A percentile compares a stretch with the other conserved stretches of the same genome.
phyloP scores from a whole-genome alignment of 2,329 filamentous ascomycete species.

The Dothistroma pini region DNA sequence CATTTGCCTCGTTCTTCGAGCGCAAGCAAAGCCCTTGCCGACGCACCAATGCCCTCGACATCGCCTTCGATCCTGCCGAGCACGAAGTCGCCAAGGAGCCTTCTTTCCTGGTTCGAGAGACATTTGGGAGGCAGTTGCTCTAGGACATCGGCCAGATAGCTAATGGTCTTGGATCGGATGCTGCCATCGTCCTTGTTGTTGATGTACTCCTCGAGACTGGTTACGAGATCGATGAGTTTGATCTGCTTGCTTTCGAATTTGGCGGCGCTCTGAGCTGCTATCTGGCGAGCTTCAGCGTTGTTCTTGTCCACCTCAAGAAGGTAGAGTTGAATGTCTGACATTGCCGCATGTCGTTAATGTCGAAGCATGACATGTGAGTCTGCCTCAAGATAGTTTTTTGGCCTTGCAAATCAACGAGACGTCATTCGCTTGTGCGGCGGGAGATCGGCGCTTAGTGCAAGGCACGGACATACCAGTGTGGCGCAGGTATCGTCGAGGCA shows the following conservation, averaged over 20 bases:
- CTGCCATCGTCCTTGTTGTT: conserved; percentile 60
- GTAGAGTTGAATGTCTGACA: conserved; percentile 53
- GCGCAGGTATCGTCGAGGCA: neutral
- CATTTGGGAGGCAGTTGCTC: conserved; percentile 51
- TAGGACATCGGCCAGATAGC: conserved; percentile 51
- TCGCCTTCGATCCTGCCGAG: conserved; percentile 61
- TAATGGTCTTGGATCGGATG: conserved; percentile 55
- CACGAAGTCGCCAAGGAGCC: conserved; percentile 59
- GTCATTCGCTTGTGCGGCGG: conserved; percentile 1
- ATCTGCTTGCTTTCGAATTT: conserved; percentile 56
- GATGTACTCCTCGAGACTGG: conserved; percentile 63
- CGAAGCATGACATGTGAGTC: neutral
- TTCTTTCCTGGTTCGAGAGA: conserved; percentile 58
- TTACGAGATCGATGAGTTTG: conserved; percentile 60
- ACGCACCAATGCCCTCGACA: conserved; percentile 52
- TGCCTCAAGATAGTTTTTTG: conserved; percentile 1
- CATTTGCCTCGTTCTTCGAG: conserved; percentile 60
- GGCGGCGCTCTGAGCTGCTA: conserved; percentile 43
- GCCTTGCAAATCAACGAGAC: neutral
- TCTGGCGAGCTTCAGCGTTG: conserved; percentile 43
- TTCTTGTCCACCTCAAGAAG: conserved; percentile 49
- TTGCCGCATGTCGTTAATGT: conserved; percentile 31
- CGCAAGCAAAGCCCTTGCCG: conserved; percentile 56
- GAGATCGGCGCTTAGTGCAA: conserved; percentile 1
- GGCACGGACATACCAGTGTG: neutral